Conservation (phyloP, 352 stramenopile species). For the Pythium biforme region DNA sequence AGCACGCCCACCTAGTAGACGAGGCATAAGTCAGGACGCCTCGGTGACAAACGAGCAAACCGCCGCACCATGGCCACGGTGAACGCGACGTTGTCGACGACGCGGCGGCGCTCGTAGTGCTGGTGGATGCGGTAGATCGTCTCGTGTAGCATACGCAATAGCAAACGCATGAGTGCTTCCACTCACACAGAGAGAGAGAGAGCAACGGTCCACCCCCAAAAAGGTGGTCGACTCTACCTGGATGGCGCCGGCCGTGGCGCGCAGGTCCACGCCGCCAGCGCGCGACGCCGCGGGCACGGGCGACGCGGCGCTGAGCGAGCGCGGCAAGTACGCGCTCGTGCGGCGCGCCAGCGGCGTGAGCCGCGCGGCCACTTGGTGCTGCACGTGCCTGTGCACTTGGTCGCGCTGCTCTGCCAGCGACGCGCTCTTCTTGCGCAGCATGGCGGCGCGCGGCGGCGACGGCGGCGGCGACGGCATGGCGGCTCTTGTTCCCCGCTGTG, state of each 20-base stretch:
- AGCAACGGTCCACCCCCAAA: too few relatives aligned
- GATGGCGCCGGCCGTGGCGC: slow-evolving; percentile 54
- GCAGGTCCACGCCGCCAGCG: slow-evolving; percentile 30
- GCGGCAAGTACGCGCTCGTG: slow-evolving; percentile 49
- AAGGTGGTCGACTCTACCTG: too few relatives aligned
- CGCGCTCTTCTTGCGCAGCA: slow-evolving; percentile 36
- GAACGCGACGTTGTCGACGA: slow-evolving; percentile 59
- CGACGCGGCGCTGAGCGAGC: not conserved
- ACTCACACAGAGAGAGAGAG: too few relatives aligned
- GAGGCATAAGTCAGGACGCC: too few relatives aligned
- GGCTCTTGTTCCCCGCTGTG: not conserved
- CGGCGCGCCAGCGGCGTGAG: slow-evolving; percentile 14
- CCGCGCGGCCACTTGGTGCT: slow-evolving; percentile 34
- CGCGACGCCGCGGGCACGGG: not conserved
- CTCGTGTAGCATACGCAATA: too few relatives aligned
- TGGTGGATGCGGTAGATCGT: slow-evolving; percentile 64
- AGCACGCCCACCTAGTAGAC: slow-evolving; percentile 40
- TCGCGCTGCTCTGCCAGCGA: slow-evolving; percentile 48
- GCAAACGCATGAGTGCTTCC: too few relatives aligned
- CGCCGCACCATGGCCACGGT: slow-evolving; percentile 45
- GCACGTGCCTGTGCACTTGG: slow-evolving; percentile 31
- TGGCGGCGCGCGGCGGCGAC: slow-evolving; percentile 5
- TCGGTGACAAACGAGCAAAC: too few relatives aligned
- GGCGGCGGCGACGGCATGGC: not conserved
- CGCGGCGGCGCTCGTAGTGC: slow-evolving; percentile 59